Conservation (phyloP, 192 early-diverging fungal species). For the Coemansia sp. region DNA sequence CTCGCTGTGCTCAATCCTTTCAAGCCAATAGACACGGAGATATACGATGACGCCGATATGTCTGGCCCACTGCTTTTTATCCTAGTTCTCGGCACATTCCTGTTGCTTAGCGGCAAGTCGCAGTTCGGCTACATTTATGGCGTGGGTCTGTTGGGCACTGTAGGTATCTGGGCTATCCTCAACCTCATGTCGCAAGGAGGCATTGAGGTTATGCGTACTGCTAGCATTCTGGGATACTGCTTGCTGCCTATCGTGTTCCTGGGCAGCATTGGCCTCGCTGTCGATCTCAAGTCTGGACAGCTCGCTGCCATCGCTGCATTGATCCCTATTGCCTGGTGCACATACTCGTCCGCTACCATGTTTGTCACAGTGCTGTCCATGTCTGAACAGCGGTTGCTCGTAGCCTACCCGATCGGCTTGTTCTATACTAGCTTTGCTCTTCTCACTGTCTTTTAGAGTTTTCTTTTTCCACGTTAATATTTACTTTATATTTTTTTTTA, state of each 20-base stretch:
- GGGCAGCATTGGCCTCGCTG: conserved; percentile 71
- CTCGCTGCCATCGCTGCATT: conserved; percentile 65
- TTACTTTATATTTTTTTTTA: not conserved
- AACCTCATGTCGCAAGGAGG: conserved; percentile 94
- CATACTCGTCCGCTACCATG: conserved; percentile 91
- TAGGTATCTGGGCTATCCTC: conserved; percentile 84
- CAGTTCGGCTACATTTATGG: conserved; percentile 99
- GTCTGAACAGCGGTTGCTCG: conserved; percentile 90
- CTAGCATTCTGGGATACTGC: conserved; percentile 97
- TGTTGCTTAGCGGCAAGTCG: conserved; percentile 89
- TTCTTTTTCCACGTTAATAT: not conserved
- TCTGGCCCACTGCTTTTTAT: conserved; percentile 94
- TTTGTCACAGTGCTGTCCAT: conserved; percentile 92
- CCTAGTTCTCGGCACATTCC: conserved; percentile 86
- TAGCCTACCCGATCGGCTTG: conserved; percentile 92
- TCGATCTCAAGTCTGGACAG: conserved; percentile 69
- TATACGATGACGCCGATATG: conserved; percentile 97
- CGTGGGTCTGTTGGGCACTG: conserved; percentile 84
- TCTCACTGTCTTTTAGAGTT: conserved; percentile 81
- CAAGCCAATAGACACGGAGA: conserved; percentile 71
- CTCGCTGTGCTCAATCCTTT: conserved; percentile 88
- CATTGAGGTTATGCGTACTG: conserved; percentile 84
- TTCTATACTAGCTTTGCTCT: conserved; percentile 94
- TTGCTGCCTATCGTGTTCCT: conserved; percentile 94
- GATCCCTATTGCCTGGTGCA: conserved; percentile 91